These are phyloP conservation scores for Dillenia suffruticosa DNA, from an alignment of 164 flowering plant species.

Conservation along the genomic window DNA sequence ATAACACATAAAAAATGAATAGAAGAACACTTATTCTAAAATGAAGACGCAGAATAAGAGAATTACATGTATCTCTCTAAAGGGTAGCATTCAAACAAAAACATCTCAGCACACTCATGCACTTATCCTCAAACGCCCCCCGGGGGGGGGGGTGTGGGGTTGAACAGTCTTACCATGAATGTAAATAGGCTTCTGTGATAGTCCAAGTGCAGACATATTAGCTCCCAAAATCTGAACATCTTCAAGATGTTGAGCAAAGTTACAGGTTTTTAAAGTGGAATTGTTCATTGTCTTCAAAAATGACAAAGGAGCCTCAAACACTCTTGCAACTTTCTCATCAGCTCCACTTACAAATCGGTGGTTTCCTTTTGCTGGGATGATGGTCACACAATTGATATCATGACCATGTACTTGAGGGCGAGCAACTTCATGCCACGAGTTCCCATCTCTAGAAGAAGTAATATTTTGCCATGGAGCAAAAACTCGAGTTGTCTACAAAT, in stretches of 20 bases:
- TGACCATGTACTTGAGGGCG: constrained; percentile 99
- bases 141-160: constrained; percentile 11
- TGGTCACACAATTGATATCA: constrained; percentile 84
- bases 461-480: constrained; percentile 74
- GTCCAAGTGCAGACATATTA: constrained; percentile 97
- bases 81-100: no score
- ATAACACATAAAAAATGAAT: no score
- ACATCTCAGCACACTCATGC: no score
- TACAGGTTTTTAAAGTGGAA: constrained; percentile 35
- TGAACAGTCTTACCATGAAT: constrained; percentile 49
- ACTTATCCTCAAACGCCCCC: no score
- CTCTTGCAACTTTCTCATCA: constrained; percentile 97
- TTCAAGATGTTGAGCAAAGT: constrained; percentile 40
- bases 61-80: no score
- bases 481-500: constrained; percentile 76
- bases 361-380: constrained; percentile 80
- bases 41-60: no score
- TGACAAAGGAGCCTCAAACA: constrained; percentile 92
- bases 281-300: constrained; percentile 76
- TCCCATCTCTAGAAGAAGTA: constrained; percentile 18
- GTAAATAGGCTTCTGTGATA: constrained; percentile 94
- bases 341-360: constrained; percentile 95
- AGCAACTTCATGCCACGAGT: constrained; percentile 91
- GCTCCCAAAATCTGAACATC: constrained; percentile 86
- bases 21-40: no score